Evolutionary conservation across 495 filamentous ascomycete genomes (phyloP).

Genomic region (Penicillium arizonense): DNA sequence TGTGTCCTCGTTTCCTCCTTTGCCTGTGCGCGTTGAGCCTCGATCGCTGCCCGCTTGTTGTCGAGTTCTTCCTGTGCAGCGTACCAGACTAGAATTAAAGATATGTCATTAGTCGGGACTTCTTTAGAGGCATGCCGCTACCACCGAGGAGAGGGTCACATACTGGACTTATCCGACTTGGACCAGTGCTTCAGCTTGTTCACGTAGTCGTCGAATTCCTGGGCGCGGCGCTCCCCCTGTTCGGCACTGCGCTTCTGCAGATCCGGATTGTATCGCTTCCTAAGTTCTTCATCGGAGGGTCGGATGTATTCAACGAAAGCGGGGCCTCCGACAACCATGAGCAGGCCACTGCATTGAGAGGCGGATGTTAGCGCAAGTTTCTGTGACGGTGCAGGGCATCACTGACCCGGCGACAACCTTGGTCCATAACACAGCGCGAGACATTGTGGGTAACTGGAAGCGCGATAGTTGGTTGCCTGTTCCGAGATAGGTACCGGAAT

Average conservation of each 20-base stretch:
- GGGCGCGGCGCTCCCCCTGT: slow-evolving; percentile 64
- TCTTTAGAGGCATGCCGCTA: neutral
- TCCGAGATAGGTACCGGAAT: neutral
- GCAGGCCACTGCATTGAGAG: slow-evolving; percentile 53
- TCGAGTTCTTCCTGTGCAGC: slow-evolving; percentile 67
- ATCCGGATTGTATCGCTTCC: slow-evolving; percentile 91
- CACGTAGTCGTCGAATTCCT: slow-evolving; percentile 90
- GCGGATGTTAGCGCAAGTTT: slow-evolving; percentile 8
- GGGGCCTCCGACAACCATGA: slow-evolving; percentile 78
- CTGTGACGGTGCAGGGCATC: neutral
- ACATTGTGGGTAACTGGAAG: slow-evolving; percentile 37
- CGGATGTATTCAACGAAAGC: slow-evolving; percentile 76
- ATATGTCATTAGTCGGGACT: slow-evolving; percentile 2
- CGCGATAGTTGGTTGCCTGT: neutral
- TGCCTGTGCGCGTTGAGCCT: slow-evolving; percentile 50
- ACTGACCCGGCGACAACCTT: slow-evolving; percentile 56
- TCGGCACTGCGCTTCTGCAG: slow-evolving; percentile 80
- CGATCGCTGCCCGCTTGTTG: slow-evolving; percentile 31
- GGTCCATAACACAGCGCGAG: slow-evolving; percentile 48
- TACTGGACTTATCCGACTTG: slow-evolving; percentile 86
- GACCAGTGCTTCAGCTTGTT: slow-evolving; percentile 80
- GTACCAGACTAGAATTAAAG: slow-evolving; percentile 62
- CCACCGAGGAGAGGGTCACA: slow-evolving; percentile 11
- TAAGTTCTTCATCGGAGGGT: slow-evolving; percentile 88
- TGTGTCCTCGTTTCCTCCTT: slow-evolving; percentile 52